phyloP scores from a whole-genome alignment of 345 rosid genomes.

The Bretschneidera sinensis region DNA sequence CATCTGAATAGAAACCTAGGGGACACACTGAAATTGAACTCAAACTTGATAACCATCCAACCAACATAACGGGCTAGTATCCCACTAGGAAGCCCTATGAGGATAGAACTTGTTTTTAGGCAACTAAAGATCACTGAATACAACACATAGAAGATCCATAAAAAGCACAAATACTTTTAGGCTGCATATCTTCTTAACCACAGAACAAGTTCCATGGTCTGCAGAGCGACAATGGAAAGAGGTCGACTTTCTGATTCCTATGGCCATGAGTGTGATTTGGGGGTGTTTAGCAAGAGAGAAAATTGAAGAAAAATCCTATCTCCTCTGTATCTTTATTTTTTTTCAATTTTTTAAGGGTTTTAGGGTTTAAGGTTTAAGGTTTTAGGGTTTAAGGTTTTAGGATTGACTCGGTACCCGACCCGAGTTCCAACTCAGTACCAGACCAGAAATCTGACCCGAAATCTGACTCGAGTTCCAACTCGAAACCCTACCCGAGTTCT shows the following conservation, averaged over 20 bases:
- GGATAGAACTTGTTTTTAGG: slow-evolving; percentile 38
- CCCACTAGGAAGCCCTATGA: slow-evolving; percentile 49
- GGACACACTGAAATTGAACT: slow-evolving; percentile 31
- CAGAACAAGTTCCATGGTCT: slow-evolving; percentile 38
- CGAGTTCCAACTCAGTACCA: no score
- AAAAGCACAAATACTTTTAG: slow-evolving; percentile 54
- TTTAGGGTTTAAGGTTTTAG: no score
- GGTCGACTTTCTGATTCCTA: slow-evolving; percentile 84
- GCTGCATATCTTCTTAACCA: slow-evolving; percentile 61
- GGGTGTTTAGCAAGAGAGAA: no score
- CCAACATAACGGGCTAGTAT: slow-evolving; percentile 22
- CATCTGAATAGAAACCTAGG: slow-evolving; percentile 37
- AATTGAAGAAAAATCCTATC: no score
- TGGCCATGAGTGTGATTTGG: no score
- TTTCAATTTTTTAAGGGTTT: no score
- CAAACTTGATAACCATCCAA: slow-evolving; percentile 28
- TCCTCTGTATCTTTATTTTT: no score
- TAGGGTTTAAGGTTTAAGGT: no score
- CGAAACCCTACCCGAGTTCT: no score
- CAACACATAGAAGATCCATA: slow-evolving; percentile 23
- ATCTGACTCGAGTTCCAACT: no score
- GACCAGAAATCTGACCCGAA: no score
- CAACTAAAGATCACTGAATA: slow-evolving; percentile 33
- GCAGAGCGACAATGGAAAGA: slow-evolving; percentile 58
- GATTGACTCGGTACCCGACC: no score